A percentile compares a stretch with the other conserved stretches of the same genome.
Evolutionary conservation across 805 yeast species (phyloP).

Genomic region (Citeromyces nyonsensis): DNA sequence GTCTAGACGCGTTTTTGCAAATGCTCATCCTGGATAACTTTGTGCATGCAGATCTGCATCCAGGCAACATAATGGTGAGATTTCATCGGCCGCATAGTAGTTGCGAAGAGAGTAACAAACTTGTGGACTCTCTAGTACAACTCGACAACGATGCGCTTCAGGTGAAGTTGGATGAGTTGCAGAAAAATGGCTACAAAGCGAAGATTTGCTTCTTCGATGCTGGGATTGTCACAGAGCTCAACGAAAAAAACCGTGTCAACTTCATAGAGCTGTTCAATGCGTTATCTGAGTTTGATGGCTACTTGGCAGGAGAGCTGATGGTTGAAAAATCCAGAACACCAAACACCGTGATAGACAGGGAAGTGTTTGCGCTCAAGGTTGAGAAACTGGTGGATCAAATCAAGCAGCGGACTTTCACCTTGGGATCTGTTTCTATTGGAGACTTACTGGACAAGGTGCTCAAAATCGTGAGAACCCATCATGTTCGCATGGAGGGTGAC

Average conservation of each 20-base stretch:
- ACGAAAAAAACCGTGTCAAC: constrained; percentile 61
- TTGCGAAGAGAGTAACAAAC: constrained; percentile 27
- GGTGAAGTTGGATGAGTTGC: constrained; percentile 24
- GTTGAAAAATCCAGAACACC: constrained; percentile 91
- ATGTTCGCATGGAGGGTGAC: constrained; percentile 96
- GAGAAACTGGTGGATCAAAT: constrained; percentile 71
- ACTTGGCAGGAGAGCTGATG: constrained; percentile 89
- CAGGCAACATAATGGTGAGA: constrained; percentile 82
- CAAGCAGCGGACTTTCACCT: constrained; percentile 76
- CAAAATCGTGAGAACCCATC: constrained; percentile 84
- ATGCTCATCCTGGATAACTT: constrained; percentile 91
- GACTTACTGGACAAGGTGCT: constrained; percentile 79
- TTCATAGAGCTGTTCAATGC: constrained; percentile 85
- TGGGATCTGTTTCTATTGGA: constrained; percentile 86
- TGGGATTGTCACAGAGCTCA: constrained; percentile 85
- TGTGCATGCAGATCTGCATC: constrained; percentile 93
- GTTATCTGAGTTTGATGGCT: constrained; percentile 84
- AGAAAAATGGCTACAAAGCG: constrained; percentile 53
- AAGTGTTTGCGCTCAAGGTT: constrained; percentile 76
- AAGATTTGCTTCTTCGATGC: constrained; percentile 87
- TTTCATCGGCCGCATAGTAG: constrained; percentile 33
- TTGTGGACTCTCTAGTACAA: constrained; percentile 22
- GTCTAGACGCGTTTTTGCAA: constrained; percentile 81
- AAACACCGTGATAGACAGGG: constrained; percentile 74
- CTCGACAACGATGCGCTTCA: constrained; percentile 27